Evolutionary conservation across 2,329 filamentous ascomycete species (phyloP).

Genomic region (Fulvia fulva): DNA sequence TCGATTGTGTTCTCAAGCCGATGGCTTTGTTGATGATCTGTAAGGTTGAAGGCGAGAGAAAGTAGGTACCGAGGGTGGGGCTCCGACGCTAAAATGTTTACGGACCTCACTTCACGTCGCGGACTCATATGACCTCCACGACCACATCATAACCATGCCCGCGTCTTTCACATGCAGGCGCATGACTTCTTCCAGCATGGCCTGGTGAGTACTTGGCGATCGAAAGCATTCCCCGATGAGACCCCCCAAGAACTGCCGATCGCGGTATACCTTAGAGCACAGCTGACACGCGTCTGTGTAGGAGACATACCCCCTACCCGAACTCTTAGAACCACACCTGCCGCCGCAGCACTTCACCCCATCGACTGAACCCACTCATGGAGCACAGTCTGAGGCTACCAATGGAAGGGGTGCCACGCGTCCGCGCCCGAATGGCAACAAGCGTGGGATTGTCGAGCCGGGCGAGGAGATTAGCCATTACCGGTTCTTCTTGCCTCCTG

Average conservation of each 20-base stretch:
- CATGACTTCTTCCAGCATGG: not conserved
- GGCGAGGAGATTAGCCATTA: slow-evolving; percentile 5
- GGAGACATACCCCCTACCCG: not conserved
- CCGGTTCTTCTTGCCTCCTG: slow-evolving; percentile 17
- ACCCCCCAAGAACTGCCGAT: too few species aligned
- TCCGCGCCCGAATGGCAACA: too few species aligned
- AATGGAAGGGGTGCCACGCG: too few species aligned
- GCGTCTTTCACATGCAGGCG: not conserved
- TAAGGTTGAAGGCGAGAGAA: too few species aligned
- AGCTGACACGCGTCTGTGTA: not conserved
- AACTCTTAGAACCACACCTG: not conserved
- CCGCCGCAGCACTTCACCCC: not conserved
- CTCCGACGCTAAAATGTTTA: too few species aligned
- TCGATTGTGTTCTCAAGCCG: too few species aligned
- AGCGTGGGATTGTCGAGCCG: not conserved
- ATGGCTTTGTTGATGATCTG: too few species aligned
- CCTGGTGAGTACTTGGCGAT: not conserved
- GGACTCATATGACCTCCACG: not conserved
- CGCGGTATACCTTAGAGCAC: too few species aligned
- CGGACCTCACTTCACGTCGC: not conserved
- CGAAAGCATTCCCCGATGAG: too few species aligned
- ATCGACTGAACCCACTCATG: not conserved
- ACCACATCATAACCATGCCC: not conserved
- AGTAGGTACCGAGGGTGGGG: too few species aligned
- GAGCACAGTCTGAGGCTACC: too few species aligned